These are phyloP conservation scores for Phytopythium vexans DNA, from an alignment of 352 stramenopile species.

Conservation along the genomic window DNA sequence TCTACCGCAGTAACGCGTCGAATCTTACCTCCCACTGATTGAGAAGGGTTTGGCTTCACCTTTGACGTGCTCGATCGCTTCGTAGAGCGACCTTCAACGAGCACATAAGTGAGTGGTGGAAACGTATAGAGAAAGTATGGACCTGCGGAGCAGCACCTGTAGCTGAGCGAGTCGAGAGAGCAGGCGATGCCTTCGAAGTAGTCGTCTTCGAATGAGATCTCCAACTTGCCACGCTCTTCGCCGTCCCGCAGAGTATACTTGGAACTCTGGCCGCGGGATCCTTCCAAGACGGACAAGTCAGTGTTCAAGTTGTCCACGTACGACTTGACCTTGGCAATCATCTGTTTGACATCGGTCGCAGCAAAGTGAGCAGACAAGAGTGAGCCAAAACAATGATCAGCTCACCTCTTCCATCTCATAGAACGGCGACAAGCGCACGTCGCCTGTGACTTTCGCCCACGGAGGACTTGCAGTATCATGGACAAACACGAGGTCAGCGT, in stretches of 20 bases:
- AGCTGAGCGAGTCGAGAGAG: slow-evolving; percentile 76
- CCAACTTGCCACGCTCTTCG: slow-evolving; percentile 58
- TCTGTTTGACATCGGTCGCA: no score
- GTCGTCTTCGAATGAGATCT: slow-evolving; percentile 65
- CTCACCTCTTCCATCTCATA: slow-evolving; percentile 75
- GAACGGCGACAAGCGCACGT: slow-evolving; percentile 85
- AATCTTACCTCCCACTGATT: slow-evolving; percentile 86
- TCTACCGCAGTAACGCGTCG: no score
- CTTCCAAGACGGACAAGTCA: slow-evolving; percentile 60
- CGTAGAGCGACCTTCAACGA: slow-evolving; percentile 48
- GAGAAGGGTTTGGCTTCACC: slow-evolving; percentile 87
- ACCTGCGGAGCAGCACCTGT: slow-evolving; percentile 34
- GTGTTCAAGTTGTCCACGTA: slow-evolving; percentile 84
- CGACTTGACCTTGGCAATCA: slow-evolving; percentile 43
- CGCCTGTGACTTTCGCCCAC: slow-evolving; percentile 77
- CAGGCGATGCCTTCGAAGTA: slow-evolving; percentile 85
- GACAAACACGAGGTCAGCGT: no score
- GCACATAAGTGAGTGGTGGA: neutral
- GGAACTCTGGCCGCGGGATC: slow-evolving; percentile 63
- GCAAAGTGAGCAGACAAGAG: no score
- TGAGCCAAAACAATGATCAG: neutral
- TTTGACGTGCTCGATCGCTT: slow-evolving; percentile 74
- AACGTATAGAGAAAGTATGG: neutral
- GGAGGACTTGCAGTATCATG: slow-evolving; percentile 42
- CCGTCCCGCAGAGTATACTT: slow-evolving; percentile 82